These are phyloP conservation scores for Hymenochaete sp. DNA, from an alignment of 1,284 basidiomycete species.

Conservation along the genomic window DNA sequence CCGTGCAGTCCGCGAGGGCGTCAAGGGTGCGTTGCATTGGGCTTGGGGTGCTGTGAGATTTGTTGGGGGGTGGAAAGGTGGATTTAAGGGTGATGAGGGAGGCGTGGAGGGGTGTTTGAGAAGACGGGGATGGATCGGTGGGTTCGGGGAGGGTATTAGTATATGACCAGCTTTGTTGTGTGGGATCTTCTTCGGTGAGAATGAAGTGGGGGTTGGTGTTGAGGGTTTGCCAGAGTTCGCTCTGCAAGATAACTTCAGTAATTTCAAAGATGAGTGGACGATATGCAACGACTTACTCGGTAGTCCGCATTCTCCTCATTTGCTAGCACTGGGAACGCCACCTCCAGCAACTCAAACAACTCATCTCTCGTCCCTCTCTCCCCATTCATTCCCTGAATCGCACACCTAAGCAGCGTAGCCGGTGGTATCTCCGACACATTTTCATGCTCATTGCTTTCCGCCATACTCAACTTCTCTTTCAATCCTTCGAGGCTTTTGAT, in stretches of 20 bases:
- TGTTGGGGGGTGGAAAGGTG: constrained; percentile 30
- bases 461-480: too few relatives aligned
- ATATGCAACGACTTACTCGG: constrained; percentile 35
- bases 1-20: constrained; percentile 53
- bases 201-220: constrained; percentile 46
- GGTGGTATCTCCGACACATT: constrained; percentile 35
- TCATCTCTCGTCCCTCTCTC: constrained; percentile 45
- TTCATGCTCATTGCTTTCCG: constrained; percentile 22
- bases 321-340: constrained; percentile 46
- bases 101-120: constrained; percentile 36
- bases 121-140: constrained; percentile 28
- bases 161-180: constrained; percentile 45
- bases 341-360: constrained; percentile 48
- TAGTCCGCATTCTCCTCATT: constrained; percentile 40
- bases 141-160: too few relatives aligned
- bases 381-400: constrained; percentile 40
- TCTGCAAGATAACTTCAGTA: constrained; percentile 29
- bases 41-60: constrained; percentile 19
- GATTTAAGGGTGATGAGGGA: constrained; percentile 40
- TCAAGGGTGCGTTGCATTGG: constrained; percentile 46
- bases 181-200: constrained; percentile 21
- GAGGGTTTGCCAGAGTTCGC: constrained; percentile 51
- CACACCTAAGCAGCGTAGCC: constrained; percentile 52
- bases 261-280: background rate
- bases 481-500: constrained; percentile 41